Percentiles rank a stretch among this genome's conserved stretches.
These are phyloP conservation scores for Bidens hawaiensis DNA, from an alignment of 140 eudicot genomes.

Conservation along the genomic window DNA sequence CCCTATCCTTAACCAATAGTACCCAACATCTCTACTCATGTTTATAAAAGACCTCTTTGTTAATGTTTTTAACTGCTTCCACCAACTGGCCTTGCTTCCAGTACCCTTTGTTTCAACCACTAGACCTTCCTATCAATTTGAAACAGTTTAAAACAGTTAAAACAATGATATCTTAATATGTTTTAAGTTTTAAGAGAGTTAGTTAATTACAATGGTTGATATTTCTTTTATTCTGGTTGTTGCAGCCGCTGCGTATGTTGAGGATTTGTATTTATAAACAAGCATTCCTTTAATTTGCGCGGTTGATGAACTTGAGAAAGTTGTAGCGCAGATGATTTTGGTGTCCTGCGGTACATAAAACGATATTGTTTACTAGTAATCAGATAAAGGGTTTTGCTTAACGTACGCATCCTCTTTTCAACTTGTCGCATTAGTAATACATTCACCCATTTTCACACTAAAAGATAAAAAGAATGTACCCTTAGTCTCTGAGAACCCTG, in stretches of 20 bases:
- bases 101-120: slow-evolving; percentile 18
- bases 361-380: neutral
- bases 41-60: slow-evolving; percentile 56
- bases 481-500: slow-evolving; percentile 64
- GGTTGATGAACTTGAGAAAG: slow-evolving; percentile 34
- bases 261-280: slow-evolving; percentile 46
- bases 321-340: slow-evolving; percentile 19
- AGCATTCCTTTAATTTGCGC: slow-evolving; percentile 63
- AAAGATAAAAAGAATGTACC: slow-evolving; percentile 32
- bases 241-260: slow-evolving; percentile 37
- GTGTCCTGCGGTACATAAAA: slow-evolving; percentile 30
- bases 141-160: neutral
- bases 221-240: slow-evolving; percentile 44
- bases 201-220: slow-evolving; percentile 39
- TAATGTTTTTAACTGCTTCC: slow-evolving; percentile 51
- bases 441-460: neutral
- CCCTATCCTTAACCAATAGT: slow-evolving; percentile 65
- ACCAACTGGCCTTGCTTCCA: slow-evolving; percentile 67
- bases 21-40: slow-evolving; percentile 79
- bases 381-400: too few species aligned
- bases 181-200: neutral
- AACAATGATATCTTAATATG: neutral
- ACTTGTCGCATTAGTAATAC: too few species aligned
- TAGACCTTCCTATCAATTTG: slow-evolving; percentile 41
- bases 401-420: too few species aligned